phyloP scores from a whole-genome alignment of 257 asterid genomes.

The Solanum gandarillasii region DNA sequence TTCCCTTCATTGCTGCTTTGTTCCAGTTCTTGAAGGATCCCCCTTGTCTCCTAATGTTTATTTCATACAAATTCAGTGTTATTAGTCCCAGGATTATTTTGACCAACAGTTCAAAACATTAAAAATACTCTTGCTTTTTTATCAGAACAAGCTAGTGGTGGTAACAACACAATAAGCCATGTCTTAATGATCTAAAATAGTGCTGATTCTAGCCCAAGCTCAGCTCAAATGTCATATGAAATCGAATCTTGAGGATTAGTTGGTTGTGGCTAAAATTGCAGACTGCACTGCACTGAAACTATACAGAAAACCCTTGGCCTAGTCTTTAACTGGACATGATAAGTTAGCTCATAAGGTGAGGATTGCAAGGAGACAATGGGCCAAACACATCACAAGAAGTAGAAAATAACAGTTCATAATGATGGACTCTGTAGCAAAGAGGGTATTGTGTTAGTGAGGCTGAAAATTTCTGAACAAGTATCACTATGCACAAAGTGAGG shows the following conservation, averaged over 20 bases:
- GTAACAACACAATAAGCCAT: not conserved
- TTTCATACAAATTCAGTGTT: not conserved
- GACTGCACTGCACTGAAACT: not conserved
- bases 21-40: slow-evolving; percentile 50
- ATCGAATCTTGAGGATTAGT: not conserved
- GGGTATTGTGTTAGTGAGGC: not conserved
- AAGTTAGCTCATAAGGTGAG: not conserved
- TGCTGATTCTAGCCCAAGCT: not conserved
- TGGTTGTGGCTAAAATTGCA: not conserved
- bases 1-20: slow-evolving; percentile 18
- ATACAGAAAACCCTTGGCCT: not conserved
- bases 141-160: not conserved
- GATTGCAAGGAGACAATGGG: not conserved
- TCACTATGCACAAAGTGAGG: not conserved
- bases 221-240: not conserved
- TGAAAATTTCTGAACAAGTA: not conserved
- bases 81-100: not conserved
- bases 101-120: not conserved
- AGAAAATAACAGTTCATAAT: not conserved
- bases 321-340: not conserved
- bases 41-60: slow-evolving; percentile 41
- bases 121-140: not conserved
- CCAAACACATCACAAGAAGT: not conserved
- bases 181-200: not conserved
- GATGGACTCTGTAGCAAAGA: not conserved